Conservation (phyloP, 768 basidiomycete genomes). For the Mycena albidolilacea region DNA sequence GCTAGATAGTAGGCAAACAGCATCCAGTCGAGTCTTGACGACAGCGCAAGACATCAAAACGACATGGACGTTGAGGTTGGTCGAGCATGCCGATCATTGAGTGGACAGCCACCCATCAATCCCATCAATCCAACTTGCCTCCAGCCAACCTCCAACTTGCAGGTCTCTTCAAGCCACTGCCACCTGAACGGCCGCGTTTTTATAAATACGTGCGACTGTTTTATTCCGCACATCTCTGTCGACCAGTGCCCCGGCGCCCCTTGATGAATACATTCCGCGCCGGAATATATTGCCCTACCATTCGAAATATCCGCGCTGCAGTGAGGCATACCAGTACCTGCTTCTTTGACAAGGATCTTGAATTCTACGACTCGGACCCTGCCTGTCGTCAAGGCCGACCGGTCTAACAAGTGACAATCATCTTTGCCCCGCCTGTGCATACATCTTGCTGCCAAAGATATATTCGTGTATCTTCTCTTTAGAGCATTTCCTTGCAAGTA, state of each 20-base stretch:
- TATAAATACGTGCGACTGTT: too few relatives aligned
- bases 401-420: conserved; percentile 27
- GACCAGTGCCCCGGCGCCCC: too few relatives aligned
- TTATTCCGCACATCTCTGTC: too few relatives aligned
- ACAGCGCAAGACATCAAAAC: not conserved
- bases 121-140: too few relatives aligned
- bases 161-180: too few relatives aligned
- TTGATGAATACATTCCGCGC: too few relatives aligned
- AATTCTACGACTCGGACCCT: not conserved
- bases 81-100: not conserved
- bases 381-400: not conserved
- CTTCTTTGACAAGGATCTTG: not conserved
- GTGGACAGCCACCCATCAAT: not conserved
- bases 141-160: too few relatives aligned
- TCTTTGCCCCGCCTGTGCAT: not conserved
- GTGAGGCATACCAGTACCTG: not conserved
- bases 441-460: conserved; percentile 3
- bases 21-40: not conserved
- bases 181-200: too few relatives aligned
- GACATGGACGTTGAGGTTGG: not conserved
- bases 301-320: not conserved
- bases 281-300: too few relatives aligned
- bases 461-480: not conserved
- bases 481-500: not conserved
- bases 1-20: not conserved